Evolutionary conservation across 306 rosid species (phyloP).

Genomic region (Mimosa pudica): DNA sequence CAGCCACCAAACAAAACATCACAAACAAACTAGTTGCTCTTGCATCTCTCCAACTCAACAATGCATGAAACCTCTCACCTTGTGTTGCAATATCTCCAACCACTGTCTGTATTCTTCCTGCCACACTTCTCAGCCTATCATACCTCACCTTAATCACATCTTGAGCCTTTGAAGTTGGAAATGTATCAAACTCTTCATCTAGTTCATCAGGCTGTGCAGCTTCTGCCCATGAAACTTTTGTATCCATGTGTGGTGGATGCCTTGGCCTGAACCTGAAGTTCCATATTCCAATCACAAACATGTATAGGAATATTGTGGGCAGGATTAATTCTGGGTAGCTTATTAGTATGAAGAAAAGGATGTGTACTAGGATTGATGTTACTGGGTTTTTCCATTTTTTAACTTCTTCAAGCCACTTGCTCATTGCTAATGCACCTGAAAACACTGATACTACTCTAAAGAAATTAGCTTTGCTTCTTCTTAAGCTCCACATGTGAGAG

Average conservation of each 20-base stretch:
- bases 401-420: constrained; percentile 63
- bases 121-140: constrained; percentile 65
- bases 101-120: constrained; percentile 68
- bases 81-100: constrained; percentile 71
- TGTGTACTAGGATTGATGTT: constrained; percentile 57
- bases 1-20: constrained; percentile 49
- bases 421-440: constrained; percentile 50
- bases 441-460: constrained; percentile 57
- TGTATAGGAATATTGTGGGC: constrained; percentile 62
- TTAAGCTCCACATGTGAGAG: constrained; percentile 78
- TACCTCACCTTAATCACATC: constrained; percentile 61
- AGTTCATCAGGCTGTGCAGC: constrained; percentile 60
- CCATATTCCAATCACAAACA: constrained; percentile 70
- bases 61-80: constrained; percentile 60
- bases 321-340: constrained; percentile 65
- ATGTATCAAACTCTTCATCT: constrained; percentile 70
- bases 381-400: constrained; percentile 59
- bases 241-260: constrained; percentile 65
- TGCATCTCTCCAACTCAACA: constrained; percentile 69
- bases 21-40: constrained; percentile 60
- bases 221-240: constrained; percentile 66
- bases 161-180: constrained; percentile 49
- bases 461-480: constrained; percentile 71
- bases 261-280: constrained; percentile 51
- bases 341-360: constrained; percentile 52